Conservation (phyloP, 768 basidiomycete species). For the Suillus placidus region DNA sequence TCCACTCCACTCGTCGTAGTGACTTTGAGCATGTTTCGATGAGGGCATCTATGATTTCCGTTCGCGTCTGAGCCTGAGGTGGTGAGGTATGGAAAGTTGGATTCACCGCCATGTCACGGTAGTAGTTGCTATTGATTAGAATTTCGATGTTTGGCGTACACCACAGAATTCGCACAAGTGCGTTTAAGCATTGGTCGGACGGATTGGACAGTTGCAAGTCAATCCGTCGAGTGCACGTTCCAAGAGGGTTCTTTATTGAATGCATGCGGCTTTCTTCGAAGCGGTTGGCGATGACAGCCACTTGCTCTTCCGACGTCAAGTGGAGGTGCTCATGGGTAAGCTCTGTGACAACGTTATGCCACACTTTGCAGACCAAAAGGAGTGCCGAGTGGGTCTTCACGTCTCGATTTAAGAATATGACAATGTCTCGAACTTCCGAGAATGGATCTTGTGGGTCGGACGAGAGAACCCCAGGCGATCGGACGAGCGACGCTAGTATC, state of each 20-base stretch:
- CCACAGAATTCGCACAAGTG: slow-evolving; percentile 40
- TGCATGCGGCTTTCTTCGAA: slow-evolving; percentile 34
- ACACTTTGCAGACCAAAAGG: slow-evolving; percentile 41
- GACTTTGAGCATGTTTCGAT: slow-evolving; percentile 34
- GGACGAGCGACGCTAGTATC: slow-evolving; percentile 38
- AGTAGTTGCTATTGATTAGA: slow-evolving; percentile 43
- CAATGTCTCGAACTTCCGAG: slow-evolving; percentile 32
- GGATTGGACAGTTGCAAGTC: slow-evolving; percentile 43
- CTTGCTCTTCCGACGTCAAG: slow-evolving; percentile 39
- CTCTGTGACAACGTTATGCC: slow-evolving; percentile 40
- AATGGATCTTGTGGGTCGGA: slow-evolving; percentile 46
- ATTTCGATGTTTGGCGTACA: slow-evolving; percentile 48
- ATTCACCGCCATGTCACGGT: slow-evolving; percentile 28
- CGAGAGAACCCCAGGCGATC: slow-evolving; percentile 36
- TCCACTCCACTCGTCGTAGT: slow-evolving; percentile 50
- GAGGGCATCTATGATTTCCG: slow-evolving; percentile 38
- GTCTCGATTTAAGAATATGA: slow-evolving; percentile 34
- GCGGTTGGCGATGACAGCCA: slow-evolving; percentile 35
- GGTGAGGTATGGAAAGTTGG: slow-evolving; percentile 23
- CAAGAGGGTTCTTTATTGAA: slow-evolving; percentile 33
- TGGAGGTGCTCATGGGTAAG: slow-evolving; percentile 45
- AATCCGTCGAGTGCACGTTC: slow-evolving; percentile 43
- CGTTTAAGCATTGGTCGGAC: slow-evolving; percentile 20
- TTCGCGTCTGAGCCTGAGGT: slow-evolving; percentile 30
- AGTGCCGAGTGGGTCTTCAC: slow-evolving; percentile 33